Conservation (phyloP, 164 flowering plant species). For the grape (Vitis vinifera) region ASM3070453v1 NC_081811.1:24515001-24515500, state of each 20-base stretch:
- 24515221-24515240: slow-evolving; percentile 99
- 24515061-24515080: not conserved
- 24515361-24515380: slow-evolving; percentile 97
- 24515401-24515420: slow-evolving; percentile 89
- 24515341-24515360: slow-evolving; percentile 91
- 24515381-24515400: slow-evolving; percentile 88
- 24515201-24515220: slow-evolving; percentile 60
- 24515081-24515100: not conserved
- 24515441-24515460: slow-evolving; percentile 46
- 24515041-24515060: too few relatives aligned
- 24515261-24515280: slow-evolving; percentile 92
- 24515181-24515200: not conserved
- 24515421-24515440: slow-evolving; percentile 96
- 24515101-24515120: not conserved
- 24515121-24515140: not conserved
- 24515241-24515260: slow-evolving; percentile 98
- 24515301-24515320: slow-evolving; percentile 91
- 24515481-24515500: not conserved
- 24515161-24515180: not conserved
- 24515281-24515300: slow-evolving; percentile 90
- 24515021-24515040: too few relatives aligned
- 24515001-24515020: too few relatives aligned
- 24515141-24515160: not conserved
- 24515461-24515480: not conserved
- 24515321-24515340: slow-evolving; percentile 95